phyloP scores from a whole-genome alignment of 75 land plant genomes.

The Picea sitchensis region DNA sequence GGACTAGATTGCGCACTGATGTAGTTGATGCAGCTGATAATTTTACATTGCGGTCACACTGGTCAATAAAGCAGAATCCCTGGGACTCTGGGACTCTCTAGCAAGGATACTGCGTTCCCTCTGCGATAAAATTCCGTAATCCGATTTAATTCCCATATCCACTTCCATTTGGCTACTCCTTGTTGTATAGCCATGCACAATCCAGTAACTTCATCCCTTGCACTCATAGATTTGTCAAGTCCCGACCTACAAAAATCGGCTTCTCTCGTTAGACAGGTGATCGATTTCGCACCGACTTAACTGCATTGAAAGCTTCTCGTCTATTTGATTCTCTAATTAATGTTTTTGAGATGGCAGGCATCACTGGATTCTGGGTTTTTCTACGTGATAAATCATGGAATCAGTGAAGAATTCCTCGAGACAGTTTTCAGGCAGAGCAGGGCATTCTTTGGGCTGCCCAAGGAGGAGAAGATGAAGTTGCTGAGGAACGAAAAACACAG shows the following conservation, averaged over 20 bases:
- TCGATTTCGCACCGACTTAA: neutral
- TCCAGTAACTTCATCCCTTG: conserved; percentile 15
- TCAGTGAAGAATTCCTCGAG: conserved; percentile 73
- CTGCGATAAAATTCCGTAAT: no score
- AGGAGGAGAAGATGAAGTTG: conserved; percentile 69
- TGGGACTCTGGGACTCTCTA: no score
- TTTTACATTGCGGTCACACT: no score
- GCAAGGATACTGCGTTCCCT: no score
- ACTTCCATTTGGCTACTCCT: no score
- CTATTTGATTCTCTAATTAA: neutral
- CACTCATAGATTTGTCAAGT: conserved; percentile 50
- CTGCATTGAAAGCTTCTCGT: no score
- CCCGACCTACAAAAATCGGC: conserved; percentile 48
- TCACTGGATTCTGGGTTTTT: conserved; percentile 86
- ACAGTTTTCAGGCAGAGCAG: conserved; percentile 74
- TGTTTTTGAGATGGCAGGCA: conserved; percentile 40
- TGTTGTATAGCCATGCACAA: no score
- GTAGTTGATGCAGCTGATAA: no score
- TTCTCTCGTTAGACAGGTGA: conserved; percentile 52
- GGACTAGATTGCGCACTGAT: no score
- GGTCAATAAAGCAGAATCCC: no score
- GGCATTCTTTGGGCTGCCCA: conserved; percentile 59
- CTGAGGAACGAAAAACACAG: conserved; percentile 37
- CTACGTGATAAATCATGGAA: conserved; percentile 89
- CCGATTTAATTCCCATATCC: no score